Evolutionary conservation across 257 asterid genomes (phyloP).

Genomic region (Solanum okadae): DNA sequence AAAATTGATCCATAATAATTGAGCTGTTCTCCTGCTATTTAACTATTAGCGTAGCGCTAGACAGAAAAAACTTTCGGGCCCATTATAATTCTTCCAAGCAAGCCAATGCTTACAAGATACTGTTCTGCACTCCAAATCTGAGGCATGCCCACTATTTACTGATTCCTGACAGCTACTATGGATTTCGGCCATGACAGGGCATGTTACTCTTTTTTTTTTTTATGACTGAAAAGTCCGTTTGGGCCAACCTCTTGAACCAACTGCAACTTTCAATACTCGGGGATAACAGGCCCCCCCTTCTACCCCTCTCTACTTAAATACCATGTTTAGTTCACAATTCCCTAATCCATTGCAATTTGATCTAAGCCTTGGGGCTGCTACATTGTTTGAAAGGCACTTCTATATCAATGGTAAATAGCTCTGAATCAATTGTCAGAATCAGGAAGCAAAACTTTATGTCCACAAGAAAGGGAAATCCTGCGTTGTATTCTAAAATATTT

Average conservation of each 20-base stretch:
- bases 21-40: not conserved
- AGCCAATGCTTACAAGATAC: not conserved
- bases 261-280: not conserved
- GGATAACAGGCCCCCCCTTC: not conserved
- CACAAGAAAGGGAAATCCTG: not conserved
- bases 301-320: not conserved
- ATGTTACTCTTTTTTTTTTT: not conserved
- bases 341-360: not conserved
- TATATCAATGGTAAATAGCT: not conserved
- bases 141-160: not conserved
- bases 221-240: not conserved
- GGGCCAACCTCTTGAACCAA: not conserved
- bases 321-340: not conserved
- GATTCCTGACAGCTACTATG: not conserved
- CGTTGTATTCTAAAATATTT: not conserved
- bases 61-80: not conserved
- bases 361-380: not conserved
- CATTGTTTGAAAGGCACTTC: not conserved
- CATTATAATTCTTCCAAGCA: not conserved
- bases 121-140: not conserved
- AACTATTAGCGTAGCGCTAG: not conserved
- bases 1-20: not conserved
- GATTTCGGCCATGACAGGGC: not conserved
- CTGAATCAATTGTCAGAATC: not conserved
- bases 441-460: not conserved